Base-by-base conservation (phyloP, 2,329 filamentous ascomycete species). In the Gyromitra esculenta region DNA sequence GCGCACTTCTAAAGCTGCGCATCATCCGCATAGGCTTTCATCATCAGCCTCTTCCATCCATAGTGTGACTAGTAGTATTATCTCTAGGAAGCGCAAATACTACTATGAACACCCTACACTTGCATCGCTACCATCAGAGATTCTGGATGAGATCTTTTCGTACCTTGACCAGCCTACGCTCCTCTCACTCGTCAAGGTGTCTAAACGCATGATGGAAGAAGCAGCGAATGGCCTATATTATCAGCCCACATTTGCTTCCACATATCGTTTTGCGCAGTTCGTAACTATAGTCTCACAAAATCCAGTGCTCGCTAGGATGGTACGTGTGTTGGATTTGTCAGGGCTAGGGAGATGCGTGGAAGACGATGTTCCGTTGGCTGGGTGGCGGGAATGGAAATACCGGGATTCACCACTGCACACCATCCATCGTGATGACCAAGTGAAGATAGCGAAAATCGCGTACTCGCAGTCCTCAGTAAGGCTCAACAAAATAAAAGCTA, bases 371-470 rank as follows among this genome's bases (percentile, higher is more conserved):
- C 78, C 80, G 21, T 35, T 81, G 56, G 81, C 81, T 13, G 79
- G 80, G 15, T 82, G 81, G 81, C 77, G 80, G 57, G 81, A 82
- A 41, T 82, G 81, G 81, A 82, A 82, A 60, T 81, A 81, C 60
- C 70, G 79, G 62, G 76, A 69, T 35, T 79, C 78, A 39, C 79
- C 77, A 9, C 71, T 81, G 25, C 80, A 79, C 60, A 80, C 80
- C 13, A 81, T 80, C 35, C 67, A 63, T 56, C 39, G 65, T 37
- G 52, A 77, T 15, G 57, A 72, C 18, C 50, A 66, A 66, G 52
- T 76, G 67, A 37, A 25, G 54, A 63, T 43, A 50, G 45, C 39
- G 13, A 71, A 18, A 21, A 31, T 39, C 11, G 9, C 18, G 15
- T 59, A 63, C 8, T 45, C 66, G n/a, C 64, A 57, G 5, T 50